Evolutionary conservation across 176 grass and related monocot genomes (phyloP).

Genomic region (Rhipidocladum racemiflorum): DNA sequence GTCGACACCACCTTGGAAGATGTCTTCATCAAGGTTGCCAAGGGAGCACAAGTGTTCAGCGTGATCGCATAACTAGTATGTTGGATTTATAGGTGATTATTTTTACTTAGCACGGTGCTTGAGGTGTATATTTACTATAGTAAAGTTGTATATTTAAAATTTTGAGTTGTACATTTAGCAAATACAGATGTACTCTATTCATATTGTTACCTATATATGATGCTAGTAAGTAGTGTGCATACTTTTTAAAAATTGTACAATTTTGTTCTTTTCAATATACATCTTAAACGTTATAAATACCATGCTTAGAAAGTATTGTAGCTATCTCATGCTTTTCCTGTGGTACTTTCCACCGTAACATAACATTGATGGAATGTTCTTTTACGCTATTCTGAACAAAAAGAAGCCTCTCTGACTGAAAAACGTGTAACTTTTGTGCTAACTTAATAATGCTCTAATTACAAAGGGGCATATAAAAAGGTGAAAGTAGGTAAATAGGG

Average conservation of each 20-base stretch:
- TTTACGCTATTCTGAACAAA: not conserved
- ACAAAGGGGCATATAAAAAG: no score
- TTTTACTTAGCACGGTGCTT: not conserved
- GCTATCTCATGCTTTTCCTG: not conserved
- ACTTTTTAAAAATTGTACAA: not conserved
- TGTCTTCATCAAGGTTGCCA: slow-evolving; percentile 57
- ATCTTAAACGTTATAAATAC: not conserved
- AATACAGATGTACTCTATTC: not conserved
- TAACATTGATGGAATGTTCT: not conserved
- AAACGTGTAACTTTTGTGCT: not conserved
- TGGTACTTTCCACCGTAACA: not conserved
- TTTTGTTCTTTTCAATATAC: not conserved
- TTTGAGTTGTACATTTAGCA: not conserved
- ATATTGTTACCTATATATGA: not conserved
- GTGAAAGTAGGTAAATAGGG: no score
- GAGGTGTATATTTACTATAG: slow-evolving; percentile 13
- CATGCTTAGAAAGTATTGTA: not conserved
- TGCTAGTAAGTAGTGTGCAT: not conserved
- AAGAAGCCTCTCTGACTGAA: not conserved
- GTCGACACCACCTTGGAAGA: slow-evolving; percentile 62
- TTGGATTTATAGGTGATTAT: not conserved
- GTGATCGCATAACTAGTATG: slow-evolving; percentile 2
- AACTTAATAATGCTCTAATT: not conserved
- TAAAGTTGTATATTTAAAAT: not conserved
- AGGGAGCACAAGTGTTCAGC: slow-evolving; percentile 35